Percentiles rank a stretch among this genome's conserved stretches.
These are phyloP conservation scores for Spathaspora sp. DNA, from an alignment of 805 yeast species.

Conservation along the genomic window DNA sequence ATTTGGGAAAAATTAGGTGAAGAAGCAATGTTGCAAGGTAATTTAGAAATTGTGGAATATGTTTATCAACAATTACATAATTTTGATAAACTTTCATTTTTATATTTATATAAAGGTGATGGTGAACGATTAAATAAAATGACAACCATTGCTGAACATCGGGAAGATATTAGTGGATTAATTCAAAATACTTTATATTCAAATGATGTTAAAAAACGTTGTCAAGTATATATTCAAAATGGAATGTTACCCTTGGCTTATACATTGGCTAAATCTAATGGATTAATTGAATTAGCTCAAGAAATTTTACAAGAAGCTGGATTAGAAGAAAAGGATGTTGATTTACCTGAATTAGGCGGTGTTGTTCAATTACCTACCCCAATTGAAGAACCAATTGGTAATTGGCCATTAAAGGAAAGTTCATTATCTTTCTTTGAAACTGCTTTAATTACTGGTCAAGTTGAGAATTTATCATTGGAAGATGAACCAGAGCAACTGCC, in stretches of 20 bases:
- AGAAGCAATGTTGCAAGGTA: constrained; percentile 90
- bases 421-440: constrained; percentile 79
- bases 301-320: constrained; percentile 71
- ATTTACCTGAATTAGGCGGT: constrained; percentile 52
- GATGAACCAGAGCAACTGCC: constrained; percentile 21
- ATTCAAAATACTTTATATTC: constrained; percentile 79
- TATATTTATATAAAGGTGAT: constrained; percentile 85
- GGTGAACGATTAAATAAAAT: constrained; percentile 69
- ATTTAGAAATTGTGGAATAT: constrained; percentile 77
- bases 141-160: constrained; percentile 85
- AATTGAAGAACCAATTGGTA: constrained; percentile 39
- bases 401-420: constrained; percentile 83
- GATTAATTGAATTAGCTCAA: constrained; percentile 71
- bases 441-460: constrained; percentile 68
- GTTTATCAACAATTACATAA: constrained; percentile 83
- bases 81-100: constrained; percentile 86
- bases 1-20: constrained; percentile 81
- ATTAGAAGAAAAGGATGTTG: constrained; percentile 56
- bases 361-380: constrained; percentile 47
- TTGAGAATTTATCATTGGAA: constrained; percentile 59
- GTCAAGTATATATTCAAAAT: constrained; percentile 66
- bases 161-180: constrained; percentile 75
- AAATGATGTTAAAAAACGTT: constrained; percentile 71
- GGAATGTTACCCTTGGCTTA: constrained; percentile 90
- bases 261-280: constrained; percentile 85